Evolutionary conservation across 352 stramenopile species (phyloP), one percentile per base, ranked within the genome.

Genomic region (Phytophthora chlamydospora): DNA sequence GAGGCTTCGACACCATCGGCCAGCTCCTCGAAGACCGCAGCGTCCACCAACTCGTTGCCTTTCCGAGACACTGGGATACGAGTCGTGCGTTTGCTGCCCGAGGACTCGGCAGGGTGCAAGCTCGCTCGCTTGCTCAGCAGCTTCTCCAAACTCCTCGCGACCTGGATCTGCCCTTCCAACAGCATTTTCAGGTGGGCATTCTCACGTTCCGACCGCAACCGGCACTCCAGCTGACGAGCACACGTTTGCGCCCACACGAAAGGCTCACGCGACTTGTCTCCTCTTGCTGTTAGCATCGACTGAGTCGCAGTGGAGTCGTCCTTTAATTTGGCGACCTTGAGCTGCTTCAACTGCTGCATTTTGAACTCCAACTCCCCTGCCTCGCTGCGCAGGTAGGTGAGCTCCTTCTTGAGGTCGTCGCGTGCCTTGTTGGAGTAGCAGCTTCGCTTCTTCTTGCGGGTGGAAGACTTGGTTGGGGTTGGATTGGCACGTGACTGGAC

Each of bases 351-450:
- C 36, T 67, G 43, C 3, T 56, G 46, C 29, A 71, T 14, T 34
- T 71, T 64, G 6, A 50, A 17, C 46, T 72, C 48, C 24, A 75
- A 38, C 10, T 58, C 62, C 21, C 46, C 14, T 31, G 53, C 56
- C 27, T 72, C 47, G 31, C 17, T 33, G 6, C 67, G 67, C 4
- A 75, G 51, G 27, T 62, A 55, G n/a, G 47, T 40, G 16, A 72
- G 42, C 51, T 72, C 67, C 9, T 34, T 49, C 29, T 59, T 60
- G 32, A 68, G 62, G 4, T 69, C 62, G 4, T 72, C 57, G 0
- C 67, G 56, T 29, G 67, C 67, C 24, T 71, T 72, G 51, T 72
- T 75, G 6, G 67, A 62, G 47, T 75, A 72, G 40, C 61, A 69
- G 16, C 40, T 65, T 34, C 50, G 64, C 12, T 33, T 41, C 35